Evolutionary conservation across 441 rosid species (phyloP).

Genomic region (Raphanus hybrid): DNA sequence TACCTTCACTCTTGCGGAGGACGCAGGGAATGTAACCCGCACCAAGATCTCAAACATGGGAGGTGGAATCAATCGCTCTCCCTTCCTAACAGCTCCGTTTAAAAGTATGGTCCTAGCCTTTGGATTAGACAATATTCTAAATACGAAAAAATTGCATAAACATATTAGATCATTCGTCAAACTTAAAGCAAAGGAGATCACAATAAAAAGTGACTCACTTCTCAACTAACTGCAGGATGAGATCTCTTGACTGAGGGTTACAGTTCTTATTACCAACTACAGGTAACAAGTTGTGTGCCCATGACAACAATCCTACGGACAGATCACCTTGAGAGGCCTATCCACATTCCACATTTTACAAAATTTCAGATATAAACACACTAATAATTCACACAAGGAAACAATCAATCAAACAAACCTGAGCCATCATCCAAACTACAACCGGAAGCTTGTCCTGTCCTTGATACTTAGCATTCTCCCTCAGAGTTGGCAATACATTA

Average conservation of each 20-base stretch:
- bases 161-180: constrained; percentile 1
- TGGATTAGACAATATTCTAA: constrained; percentile 70
- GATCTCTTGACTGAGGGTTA: constrained; percentile 81
- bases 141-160: not conserved
- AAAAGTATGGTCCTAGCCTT: constrained; percentile 73
- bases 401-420: constrained; percentile 45
- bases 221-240: constrained; percentile 75
- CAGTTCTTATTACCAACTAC: constrained; percentile 54
- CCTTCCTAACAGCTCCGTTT: constrained; percentile 60
- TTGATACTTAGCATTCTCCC: constrained; percentile 71
- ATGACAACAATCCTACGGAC: constrained; percentile 70
- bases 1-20: constrained; percentile 79
- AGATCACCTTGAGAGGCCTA: constrained; percentile 79
- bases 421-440: constrained; percentile 74
- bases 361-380: constrained; percentile 10
- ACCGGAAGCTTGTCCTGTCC: constrained; percentile 88
- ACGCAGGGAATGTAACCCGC: constrained; percentile 72
- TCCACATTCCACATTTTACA: constrained; percentile 21
- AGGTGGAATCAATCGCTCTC: constrained; percentile 61
- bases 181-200: not conserved
- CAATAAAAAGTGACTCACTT: constrained; percentile 47
- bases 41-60: constrained; percentile 67
- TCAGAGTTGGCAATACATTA: constrained; percentile 57
- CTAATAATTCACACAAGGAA: not conserved
- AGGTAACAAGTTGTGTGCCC: constrained; percentile 73